Conservation (phyloP, 2,329 filamentous ascomycete species). For the Fusarium sambucinum region DNA sequence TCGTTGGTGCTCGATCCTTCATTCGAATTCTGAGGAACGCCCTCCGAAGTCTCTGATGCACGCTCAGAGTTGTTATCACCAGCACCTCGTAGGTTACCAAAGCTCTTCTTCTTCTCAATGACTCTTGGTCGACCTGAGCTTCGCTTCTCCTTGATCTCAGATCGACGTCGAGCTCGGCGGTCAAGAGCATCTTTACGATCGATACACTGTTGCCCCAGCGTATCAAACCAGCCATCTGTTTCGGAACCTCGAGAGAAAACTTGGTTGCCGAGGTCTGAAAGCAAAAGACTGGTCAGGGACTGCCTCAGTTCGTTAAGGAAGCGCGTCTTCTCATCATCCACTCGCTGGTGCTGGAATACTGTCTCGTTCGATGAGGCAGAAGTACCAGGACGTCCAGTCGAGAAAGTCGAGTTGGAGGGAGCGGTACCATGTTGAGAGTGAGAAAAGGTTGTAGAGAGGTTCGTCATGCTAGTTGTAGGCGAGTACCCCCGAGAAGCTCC, state of each 20-base stretch:
- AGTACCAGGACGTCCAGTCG: slow-evolving; percentile 71
- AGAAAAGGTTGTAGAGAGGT: slow-evolving; percentile 65
- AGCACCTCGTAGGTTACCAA: slow-evolving; percentile 70
- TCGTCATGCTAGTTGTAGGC: slow-evolving; percentile 71
- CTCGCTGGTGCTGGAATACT: slow-evolving; percentile 70
- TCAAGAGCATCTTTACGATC: slow-evolving; percentile 70
- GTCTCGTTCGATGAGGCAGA: slow-evolving; percentile 77
- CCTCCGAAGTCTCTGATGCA: slow-evolving; percentile 55
- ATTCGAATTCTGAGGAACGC: slow-evolving; percentile 54
- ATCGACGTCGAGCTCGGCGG: slow-evolving; percentile 57
- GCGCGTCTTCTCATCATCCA: slow-evolving; percentile 77
- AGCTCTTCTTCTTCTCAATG: slow-evolving; percentile 76
- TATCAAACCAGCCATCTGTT: slow-evolving; percentile 88
- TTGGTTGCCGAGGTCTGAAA: slow-evolving; percentile 89
- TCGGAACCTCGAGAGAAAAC: slow-evolving; percentile 92
- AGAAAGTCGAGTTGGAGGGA: slow-evolving; percentile 61
- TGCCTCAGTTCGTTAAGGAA: slow-evolving; percentile 84
- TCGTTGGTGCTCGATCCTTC: slow-evolving; percentile 54
- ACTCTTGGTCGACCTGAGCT: slow-evolving; percentile 63
- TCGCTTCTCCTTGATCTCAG: slow-evolving; percentile 58
- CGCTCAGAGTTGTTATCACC: slow-evolving; percentile 57
- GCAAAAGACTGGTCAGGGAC: slow-evolving; percentile 82
- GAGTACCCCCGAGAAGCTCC: slow-evolving; percentile 70
- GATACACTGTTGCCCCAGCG: slow-evolving; percentile 74
- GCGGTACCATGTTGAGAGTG: slow-evolving; percentile 56